Evolutionary conservation across 2,329 filamentous ascomycete species (phyloP).

Genomic region (Aotearoamyces nothofagi): DNA sequence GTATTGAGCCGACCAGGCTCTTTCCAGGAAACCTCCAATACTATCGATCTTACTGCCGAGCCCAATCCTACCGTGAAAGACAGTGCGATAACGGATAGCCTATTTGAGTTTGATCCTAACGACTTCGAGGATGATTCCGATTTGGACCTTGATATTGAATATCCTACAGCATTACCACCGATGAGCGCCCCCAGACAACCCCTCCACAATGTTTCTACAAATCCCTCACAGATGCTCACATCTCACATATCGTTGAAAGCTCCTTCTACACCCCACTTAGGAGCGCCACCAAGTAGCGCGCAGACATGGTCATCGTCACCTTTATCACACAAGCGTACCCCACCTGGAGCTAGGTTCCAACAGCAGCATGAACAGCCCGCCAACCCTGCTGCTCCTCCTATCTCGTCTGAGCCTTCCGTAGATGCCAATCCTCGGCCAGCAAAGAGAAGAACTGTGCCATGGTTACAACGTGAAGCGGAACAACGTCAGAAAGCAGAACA

Average conservation of each 20-base stretch:
- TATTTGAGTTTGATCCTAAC: constrained; percentile 59
- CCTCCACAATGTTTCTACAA: background rate
- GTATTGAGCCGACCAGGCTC: constrained; percentile 26
- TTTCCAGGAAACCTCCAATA: constrained; percentile 27
- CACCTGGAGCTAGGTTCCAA: constrained; percentile 8
- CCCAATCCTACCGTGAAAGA: constrained; percentile 11
- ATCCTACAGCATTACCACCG: constrained; percentile 26
- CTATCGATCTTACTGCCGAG: constrained; percentile 22
- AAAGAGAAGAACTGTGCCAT: constrained; percentile 22
- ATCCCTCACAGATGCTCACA: background rate
- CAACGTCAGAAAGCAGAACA: constrained; percentile 15
- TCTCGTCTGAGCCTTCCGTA: constrained; percentile 3
- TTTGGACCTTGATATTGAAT: constrained; percentile 53
- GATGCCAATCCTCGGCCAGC: constrained; percentile 17
- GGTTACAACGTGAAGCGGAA: constrained; percentile 16
- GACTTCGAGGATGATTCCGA: constrained; percentile 80
- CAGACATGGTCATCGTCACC: constrained; percentile 29
- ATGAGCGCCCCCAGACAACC: constrained; percentile 1
- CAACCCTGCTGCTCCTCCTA: background rate
- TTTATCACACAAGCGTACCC: constrained; percentile 25
- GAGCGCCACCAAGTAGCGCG: constrained; percentile 13
- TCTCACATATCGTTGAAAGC: too few relatives aligned
- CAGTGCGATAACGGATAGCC: constrained; percentile 19
- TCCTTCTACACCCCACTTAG: constrained; percentile 1
- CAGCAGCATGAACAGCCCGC: constrained; percentile 5